Percentiles rank a stretch among this genome's conserved stretches.
Conservation (phyloP, 805 yeast genomes). For the Teunomyces lycoperdinae region DNA sequence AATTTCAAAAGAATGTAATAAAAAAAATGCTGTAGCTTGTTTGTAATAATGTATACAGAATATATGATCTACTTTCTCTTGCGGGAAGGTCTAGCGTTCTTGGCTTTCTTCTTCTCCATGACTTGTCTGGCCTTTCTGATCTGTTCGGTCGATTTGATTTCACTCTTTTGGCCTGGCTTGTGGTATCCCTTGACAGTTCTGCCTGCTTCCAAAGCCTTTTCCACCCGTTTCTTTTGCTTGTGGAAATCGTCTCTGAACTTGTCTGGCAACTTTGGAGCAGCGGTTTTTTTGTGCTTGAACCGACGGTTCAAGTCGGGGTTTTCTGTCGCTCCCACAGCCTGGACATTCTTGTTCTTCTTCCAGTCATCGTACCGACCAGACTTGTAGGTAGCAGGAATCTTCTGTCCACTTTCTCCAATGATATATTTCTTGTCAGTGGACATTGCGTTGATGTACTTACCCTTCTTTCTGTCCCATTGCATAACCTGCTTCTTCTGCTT, state of each 20-base stretch:
- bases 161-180: slow-evolving; percentile 46
- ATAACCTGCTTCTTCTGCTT: slow-evolving; percentile 68
- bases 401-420: slow-evolving; percentile 91
- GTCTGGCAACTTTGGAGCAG: slow-evolving; percentile 91
- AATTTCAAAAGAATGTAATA: not conserved
- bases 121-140: slow-evolving; percentile 73
- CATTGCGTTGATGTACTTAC: slow-evolving; percentile 78
- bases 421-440: slow-evolving; percentile 84
- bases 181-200: slow-evolving; percentile 64
- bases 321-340: slow-evolving; percentile 55
- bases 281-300: slow-evolving; percentile 69
- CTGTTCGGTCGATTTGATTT: slow-evolving; percentile 65
- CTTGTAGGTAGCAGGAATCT: slow-evolving; percentile 85
- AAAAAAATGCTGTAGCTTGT: not conserved
- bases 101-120: slow-evolving; percentile 71
- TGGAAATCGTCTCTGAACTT: slow-evolving; percentile 83
- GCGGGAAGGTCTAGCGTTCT: slow-evolving; percentile 71
- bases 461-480: slow-evolving; percentile 92
- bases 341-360: slow-evolving; percentile 68
- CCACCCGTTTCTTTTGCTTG: slow-evolving; percentile 77
- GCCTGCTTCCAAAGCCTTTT: slow-evolving; percentile 76
- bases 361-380: slow-evolving; percentile 92
- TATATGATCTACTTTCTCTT: slow-evolving; percentile 10
- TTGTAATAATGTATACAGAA: not conserved
- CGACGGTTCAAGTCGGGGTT: slow-evolving; percentile 30